Percentiles rank a stretch among this genome's conserved stretches.
Conservation (phyloP, 306 rosid species). For the Citrullus colocynthis region DNA sequence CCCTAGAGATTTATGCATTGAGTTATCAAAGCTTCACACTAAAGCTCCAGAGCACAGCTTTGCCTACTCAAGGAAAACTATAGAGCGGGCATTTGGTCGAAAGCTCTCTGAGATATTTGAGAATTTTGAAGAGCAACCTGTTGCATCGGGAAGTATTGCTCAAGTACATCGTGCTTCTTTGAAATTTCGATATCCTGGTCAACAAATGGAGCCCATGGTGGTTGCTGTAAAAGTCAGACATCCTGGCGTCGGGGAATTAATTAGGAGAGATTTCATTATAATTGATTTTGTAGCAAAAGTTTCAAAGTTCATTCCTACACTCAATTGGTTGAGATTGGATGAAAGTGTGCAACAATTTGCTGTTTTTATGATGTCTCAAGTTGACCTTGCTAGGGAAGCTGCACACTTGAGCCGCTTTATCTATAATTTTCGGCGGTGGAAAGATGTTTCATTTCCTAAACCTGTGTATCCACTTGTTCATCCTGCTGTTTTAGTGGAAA, state of each 20-base stretch:
- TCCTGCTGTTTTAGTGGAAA: constrained; percentile 97
- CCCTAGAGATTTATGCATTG: constrained; percentile 75
- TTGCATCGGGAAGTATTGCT: constrained; percentile 98
- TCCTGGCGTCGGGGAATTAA: constrained; percentile 97
- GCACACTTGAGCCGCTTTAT: constrained; percentile 93
- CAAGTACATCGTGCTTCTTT: constrained; percentile 92
- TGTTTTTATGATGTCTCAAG: constrained; percentile 99
- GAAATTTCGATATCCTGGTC: constrained; percentile 84
- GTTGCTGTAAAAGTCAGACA: constrained; percentile 98
- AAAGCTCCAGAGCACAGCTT: constrained; percentile 98
- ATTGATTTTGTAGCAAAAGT: constrained; percentile 62
- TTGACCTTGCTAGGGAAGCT: constrained; percentile 99
- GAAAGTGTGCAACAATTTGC: constrained; percentile 99
- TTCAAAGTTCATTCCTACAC: constrained; percentile 68
- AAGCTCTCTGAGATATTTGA: constrained; percentile 79
- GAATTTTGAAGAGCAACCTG: constrained; percentile 83
- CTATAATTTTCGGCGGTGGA: constrained; percentile 84
- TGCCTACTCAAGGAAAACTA: constrained; percentile 74
- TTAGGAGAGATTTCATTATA: constrained; percentile 86
- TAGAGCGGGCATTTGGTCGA: constrained; percentile 86
- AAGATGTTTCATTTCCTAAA: constrained; percentile 95
- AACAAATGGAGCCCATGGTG: constrained; percentile 46
- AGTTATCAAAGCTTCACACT: constrained; percentile 79
- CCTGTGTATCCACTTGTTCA: constrained; percentile 96
- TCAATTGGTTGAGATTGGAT: constrained; percentile 91